phyloP scores from a whole-genome alignment of 2,329 filamentous ascomycete genomes.

The Fusarium avenaceum region DNA sequence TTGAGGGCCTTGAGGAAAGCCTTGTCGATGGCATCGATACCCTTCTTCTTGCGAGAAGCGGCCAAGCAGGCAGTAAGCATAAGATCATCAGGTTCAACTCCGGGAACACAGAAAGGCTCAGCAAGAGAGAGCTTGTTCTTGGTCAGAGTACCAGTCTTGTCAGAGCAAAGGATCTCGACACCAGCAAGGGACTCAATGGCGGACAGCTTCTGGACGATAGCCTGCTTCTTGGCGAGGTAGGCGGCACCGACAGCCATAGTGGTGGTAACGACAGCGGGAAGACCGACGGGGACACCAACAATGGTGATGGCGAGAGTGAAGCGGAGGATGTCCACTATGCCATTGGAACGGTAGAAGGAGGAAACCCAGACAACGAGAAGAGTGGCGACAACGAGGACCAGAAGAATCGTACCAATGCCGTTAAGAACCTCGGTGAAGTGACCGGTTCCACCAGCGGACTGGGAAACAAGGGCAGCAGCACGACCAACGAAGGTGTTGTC shows the following conservation, averaged over 20 bases:
- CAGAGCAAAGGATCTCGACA: conserved; percentile 93
- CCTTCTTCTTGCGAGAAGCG: conserved; percentile 94
- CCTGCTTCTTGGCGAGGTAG: conserved; percentile 92
- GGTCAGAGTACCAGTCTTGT: conserved; percentile 93
- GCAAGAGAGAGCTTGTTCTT: conserved; percentile 93
- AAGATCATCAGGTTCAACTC: conserved; percentile 87
- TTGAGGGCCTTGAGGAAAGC: conserved; percentile 89
- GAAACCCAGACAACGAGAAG: conserved; percentile 87
- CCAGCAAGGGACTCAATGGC: conserved; percentile 93
- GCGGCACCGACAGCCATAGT: conserved; percentile 95
- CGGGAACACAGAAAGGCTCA: conserved; percentile 85
- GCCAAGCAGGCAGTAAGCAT: conserved; percentile 94
- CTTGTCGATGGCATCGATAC: conserved; percentile 95
- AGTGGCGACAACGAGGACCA: conserved; percentile 84
- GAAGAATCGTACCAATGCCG: conserved; percentile 83
- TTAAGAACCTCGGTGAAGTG: conserved; percentile 94
- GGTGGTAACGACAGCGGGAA: conserved; percentile 92
- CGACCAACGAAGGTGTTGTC: conserved; percentile 93
- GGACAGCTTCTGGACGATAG: conserved; percentile 92
- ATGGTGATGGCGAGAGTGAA: conserved; percentile 92
- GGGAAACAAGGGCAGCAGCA: conserved; percentile 86
- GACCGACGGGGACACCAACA: conserved; percentile 92
- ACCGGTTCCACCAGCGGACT: conserved; percentile 79
- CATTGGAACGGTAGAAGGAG: conserved; percentile 88
- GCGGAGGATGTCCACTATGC: conserved; percentile 81